Percentiles rank a stretch among this genome's conserved stretches.
Conservation (phyloP, 2,329 filamentous ascomycete species). For the Cryoendolithus antarcticus region DNA sequence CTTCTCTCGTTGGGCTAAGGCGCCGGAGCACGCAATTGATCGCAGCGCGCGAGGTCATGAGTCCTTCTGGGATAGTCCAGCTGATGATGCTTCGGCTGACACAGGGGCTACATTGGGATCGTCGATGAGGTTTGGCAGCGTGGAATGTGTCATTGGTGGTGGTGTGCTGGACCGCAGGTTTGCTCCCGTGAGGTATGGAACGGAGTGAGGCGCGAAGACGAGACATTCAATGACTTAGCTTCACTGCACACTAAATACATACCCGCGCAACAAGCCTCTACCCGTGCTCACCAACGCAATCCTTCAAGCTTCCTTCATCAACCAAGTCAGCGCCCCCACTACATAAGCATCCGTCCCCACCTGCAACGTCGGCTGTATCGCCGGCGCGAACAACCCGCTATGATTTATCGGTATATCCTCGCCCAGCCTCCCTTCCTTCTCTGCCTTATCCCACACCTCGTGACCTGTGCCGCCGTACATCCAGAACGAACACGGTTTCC, state of each 20-base stretch:
- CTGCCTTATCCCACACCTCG: slow-evolving; percentile 37
- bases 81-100: background rate
- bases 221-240: too few species aligned
- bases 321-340: slow-evolving; percentile 23
- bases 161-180: too few species aligned
- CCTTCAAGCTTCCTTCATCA: slow-evolving; percentile 11
- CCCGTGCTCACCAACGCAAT: too few species aligned
- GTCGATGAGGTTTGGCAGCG: background rate
- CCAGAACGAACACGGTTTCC: slow-evolving; percentile 43
- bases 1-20: slow-evolving; percentile 28
- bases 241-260: too few species aligned
- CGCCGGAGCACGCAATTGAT: slow-evolving; percentile 29
- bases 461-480: slow-evolving; percentile 42
- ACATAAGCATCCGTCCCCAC: slow-evolving; percentile 33
- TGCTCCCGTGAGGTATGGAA: too few species aligned
- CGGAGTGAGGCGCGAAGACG: too few species aligned
- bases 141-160: background rate
- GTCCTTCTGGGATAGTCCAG: slow-evolving; percentile 28
- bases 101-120: background rate
- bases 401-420: slow-evolving; percentile 48
- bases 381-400: slow-evolving; percentile 46
- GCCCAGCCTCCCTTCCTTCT: slow-evolving; percentile 32
- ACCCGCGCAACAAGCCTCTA: too few species aligned
- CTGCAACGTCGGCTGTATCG: slow-evolving; percentile 45
- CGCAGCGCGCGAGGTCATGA: slow-evolving; percentile 23